Conservation (phyloP, 208 protist species). For the Leishmania turanica region DNA sequence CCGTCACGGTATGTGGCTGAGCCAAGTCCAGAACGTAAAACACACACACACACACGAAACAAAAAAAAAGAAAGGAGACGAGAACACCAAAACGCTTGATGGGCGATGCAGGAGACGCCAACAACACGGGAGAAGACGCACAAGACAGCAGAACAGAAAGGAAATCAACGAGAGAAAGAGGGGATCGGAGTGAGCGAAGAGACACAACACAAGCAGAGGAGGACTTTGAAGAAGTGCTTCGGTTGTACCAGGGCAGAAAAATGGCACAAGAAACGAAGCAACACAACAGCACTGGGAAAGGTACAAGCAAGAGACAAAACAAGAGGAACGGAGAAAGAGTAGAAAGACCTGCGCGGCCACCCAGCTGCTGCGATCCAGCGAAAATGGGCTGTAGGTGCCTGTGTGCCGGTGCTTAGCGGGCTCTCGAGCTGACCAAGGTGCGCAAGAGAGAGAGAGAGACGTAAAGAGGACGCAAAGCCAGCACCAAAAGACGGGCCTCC, state of each 20-base stretch:
- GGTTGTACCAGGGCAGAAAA: not conserved
- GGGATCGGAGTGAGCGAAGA: not conserved
- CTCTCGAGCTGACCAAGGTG: not conserved
- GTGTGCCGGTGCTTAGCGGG: not conserved
- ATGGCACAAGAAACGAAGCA: not conserved
- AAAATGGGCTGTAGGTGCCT: not conserved
- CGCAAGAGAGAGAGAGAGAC: not conserved
- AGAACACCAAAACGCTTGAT: not conserved
- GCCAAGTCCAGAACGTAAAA: too few relatives aligned
- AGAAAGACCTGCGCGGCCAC: not conserved
- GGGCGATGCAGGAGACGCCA: not conserved
- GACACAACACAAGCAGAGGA: not conserved
- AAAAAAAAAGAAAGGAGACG: conserved; percentile 6
- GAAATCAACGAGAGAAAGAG: not conserved
- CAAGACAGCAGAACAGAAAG: not conserved
- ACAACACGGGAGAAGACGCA: not conserved
- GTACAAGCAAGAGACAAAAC: not conserved
- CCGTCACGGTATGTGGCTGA: too few relatives aligned
- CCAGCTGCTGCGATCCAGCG: not conserved
- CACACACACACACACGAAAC: not conserved
- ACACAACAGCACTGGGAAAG: not conserved
- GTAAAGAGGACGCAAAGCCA: not conserved
- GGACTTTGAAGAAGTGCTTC: not conserved
- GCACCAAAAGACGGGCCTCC: not conserved
- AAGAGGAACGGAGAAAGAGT: not conserved